Conservation (phyloP, 2,329 filamentous ascomycete species). For the Tolypocladium cylindrosporum region DNA sequence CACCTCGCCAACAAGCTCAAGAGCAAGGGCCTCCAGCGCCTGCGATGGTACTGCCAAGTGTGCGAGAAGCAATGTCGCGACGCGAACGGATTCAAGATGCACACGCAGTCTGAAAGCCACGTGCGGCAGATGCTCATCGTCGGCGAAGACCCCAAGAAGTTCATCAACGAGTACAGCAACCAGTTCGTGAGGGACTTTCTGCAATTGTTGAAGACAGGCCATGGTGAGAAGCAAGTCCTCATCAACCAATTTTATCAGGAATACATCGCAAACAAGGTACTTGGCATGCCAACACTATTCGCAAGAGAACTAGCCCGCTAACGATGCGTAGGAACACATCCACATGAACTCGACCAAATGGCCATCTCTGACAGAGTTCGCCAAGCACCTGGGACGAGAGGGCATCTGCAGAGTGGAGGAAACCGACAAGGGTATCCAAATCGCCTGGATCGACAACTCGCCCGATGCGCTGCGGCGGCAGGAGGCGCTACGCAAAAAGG, state of each 20-base stretch:
- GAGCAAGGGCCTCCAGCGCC: constrained; percentile 62
- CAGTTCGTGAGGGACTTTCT: constrained; percentile 78
- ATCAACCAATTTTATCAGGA: constrained; percentile 94
- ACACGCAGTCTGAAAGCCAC: constrained; percentile 75
- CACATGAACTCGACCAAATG: constrained; percentile 94
- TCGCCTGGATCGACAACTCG: constrained; percentile 86
- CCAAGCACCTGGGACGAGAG: constrained; percentile 75
- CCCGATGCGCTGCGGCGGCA: constrained; percentile 73
- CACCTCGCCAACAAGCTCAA: constrained; percentile 87
- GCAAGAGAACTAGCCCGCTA: not conserved
- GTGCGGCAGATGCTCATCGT: constrained; percentile 82
- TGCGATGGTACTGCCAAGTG: constrained; percentile 85
- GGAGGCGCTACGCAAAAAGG: constrained; percentile 73
- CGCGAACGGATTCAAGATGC: constrained; percentile 87
- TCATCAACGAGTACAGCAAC: constrained; percentile 70
- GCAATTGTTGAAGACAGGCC: constrained; percentile 65
- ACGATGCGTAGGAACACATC: constrained; percentile 49
- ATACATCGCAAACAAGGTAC: constrained; percentile 67
- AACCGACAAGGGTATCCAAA: constrained; percentile 71
- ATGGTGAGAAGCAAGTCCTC: constrained; percentile 83
- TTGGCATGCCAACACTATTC: not conserved
- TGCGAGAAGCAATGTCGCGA: constrained; percentile 61
- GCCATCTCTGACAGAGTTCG: constrained; percentile 81
- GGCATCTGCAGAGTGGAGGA: constrained; percentile 87
- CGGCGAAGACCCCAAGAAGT: constrained; percentile 77